Percentiles rank a stretch among this genome's conserved stretches.
These are phyloP conservation scores for Cystofilobasidium macerans DNA, from an alignment of 768 basidiomycete species.

Conservation along the genomic window DNA sequence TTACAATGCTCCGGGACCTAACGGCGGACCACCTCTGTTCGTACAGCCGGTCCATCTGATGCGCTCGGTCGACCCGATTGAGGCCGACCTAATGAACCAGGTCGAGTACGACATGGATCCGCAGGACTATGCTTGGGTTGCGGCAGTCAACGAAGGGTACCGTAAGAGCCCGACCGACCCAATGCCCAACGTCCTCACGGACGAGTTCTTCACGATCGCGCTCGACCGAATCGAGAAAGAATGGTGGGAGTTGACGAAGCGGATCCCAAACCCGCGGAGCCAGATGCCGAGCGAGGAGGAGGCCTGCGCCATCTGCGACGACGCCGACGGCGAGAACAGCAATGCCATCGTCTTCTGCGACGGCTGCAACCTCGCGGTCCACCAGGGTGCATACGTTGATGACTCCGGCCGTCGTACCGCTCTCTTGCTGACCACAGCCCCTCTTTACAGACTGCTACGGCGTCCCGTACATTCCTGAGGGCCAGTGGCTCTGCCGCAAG, in stretches of 20 bases:
- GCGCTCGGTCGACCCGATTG: constrained; percentile 60
- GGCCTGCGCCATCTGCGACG: constrained; percentile 92
- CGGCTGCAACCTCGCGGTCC: constrained; percentile 97
- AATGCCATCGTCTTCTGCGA: constrained; percentile 99
- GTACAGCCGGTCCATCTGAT: background rate
- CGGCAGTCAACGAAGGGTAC: constrained; percentile 51
- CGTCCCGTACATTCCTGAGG: constrained; percentile 97
- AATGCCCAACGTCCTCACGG: constrained; percentile 50
- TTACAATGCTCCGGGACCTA: background rate
- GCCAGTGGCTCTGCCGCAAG: constrained; percentile 97
- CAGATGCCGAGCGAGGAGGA: constrained; percentile 89
- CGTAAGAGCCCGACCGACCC: constrained; percentile 65
- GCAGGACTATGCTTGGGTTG: constrained; percentile 96
- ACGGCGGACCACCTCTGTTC: background rate
- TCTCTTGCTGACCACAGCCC: background rate
- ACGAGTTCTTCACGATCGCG: constrained; percentile 85
- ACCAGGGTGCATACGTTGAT: constrained; percentile 59
- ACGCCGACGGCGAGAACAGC: constrained; percentile 95
- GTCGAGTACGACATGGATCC: constrained; percentile 99
- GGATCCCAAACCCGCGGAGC: constrained; percentile 76
- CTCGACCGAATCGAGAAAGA: constrained; percentile 99
- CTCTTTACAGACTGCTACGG: constrained; percentile 76
- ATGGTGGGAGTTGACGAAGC: constrained; percentile 96
- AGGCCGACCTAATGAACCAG: constrained; percentile 77
- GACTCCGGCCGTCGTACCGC: no score